These are phyloP conservation scores for Geranomyces michiganensis DNA, from an alignment of 192 early-diverging fungal genomes.

Conservation along the genomic window DNA sequence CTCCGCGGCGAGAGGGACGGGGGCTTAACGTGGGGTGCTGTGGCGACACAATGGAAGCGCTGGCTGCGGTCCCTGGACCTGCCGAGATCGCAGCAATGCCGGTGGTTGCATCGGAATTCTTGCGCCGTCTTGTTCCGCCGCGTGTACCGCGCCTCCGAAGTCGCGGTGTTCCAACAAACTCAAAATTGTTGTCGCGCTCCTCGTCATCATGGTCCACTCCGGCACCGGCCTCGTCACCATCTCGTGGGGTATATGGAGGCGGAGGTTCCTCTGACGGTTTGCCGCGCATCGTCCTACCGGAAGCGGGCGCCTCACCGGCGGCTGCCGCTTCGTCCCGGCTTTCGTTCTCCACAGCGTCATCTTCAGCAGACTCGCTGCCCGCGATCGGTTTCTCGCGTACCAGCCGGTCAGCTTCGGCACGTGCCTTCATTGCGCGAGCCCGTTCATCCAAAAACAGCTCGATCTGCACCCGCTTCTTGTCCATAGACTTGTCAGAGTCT, in stretches of 20 bases:
- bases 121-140: constrained; percentile 18
- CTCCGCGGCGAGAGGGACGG: background rate
- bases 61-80: background rate
- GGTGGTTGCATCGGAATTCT: constrained; percentile 2
- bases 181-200: constrained; percentile 19
- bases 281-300: too few relatives aligned
- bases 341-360: background rate
- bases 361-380: background rate
- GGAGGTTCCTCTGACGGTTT: constrained; percentile 24
- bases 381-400: background rate
- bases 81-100: background rate
- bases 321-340: background rate
- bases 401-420: constrained; percentile 17
- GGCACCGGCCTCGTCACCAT: background rate
- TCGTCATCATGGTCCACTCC: constrained; percentile 6
- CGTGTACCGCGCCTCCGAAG: constrained; percentile 22
- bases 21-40: constrained; percentile 6
- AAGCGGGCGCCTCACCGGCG: background rate
- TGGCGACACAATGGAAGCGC: background rate
- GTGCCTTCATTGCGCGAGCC: constrained; percentile 5
- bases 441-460: constrained; percentile 20
- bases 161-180: constrained; percentile 15
- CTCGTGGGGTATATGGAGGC: constrained; percentile 28
- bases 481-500: constrained; percentile 7
- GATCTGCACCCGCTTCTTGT: constrained; percentile 21